A percentile compares a stretch with the other conserved stretches of the same genome.
These are phyloP conservation scores for Adansonia gregorii DNA, from an alignment of 441 rosid species.

Conservation along the genomic window DNA sequence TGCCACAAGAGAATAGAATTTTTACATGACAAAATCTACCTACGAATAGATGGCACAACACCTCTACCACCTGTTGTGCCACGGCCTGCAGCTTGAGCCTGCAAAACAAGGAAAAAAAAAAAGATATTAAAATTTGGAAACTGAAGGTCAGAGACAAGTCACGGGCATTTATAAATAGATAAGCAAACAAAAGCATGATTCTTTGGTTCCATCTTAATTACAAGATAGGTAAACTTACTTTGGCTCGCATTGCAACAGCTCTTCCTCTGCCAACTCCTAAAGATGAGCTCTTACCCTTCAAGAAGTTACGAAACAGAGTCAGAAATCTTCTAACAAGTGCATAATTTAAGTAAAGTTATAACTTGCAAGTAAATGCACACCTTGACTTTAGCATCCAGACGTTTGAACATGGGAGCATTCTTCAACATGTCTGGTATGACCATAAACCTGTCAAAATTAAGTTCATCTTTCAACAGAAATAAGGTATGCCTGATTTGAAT, in stretches of 20 bases:
- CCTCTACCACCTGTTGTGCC: conserved; percentile 79
- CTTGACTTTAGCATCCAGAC: conserved; percentile 95
- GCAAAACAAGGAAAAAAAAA: conserved; percentile 3
- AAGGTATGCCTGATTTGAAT: background rate
- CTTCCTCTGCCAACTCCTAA: conserved; percentile 98
- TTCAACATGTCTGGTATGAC: conserved; percentile 98
- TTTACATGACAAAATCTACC: conserved; percentile 40
- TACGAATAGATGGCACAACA: conserved; percentile 70
- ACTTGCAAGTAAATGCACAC: conserved; percentile 44
- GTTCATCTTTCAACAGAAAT: background rate
- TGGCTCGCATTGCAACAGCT: conserved; percentile 96
- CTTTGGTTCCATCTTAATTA: background rate
- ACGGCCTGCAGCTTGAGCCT: conserved; percentile 85
- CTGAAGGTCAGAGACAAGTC: conserved; percentile 8
- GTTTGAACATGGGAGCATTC: conserved; percentile 98
- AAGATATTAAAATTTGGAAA: conserved; percentile 12
- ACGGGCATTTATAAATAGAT: background rate
- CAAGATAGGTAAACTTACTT: conserved; percentile 53
- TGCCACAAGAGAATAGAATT: background rate
- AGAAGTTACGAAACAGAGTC: conserved; percentile 24
- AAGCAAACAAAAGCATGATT: background rate
- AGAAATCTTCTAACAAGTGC: background rate
- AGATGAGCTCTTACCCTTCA: conserved; percentile 94
- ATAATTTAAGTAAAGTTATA: background rate
- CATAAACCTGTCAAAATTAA: conserved; percentile 27